Percentiles rank a stretch among this genome's conserved stretches.
These are phyloP conservation scores for Mucor lusitanicus DNA, from an alignment of 371 early-diverging fungal genomes.

Conservation along the genomic window DNA sequence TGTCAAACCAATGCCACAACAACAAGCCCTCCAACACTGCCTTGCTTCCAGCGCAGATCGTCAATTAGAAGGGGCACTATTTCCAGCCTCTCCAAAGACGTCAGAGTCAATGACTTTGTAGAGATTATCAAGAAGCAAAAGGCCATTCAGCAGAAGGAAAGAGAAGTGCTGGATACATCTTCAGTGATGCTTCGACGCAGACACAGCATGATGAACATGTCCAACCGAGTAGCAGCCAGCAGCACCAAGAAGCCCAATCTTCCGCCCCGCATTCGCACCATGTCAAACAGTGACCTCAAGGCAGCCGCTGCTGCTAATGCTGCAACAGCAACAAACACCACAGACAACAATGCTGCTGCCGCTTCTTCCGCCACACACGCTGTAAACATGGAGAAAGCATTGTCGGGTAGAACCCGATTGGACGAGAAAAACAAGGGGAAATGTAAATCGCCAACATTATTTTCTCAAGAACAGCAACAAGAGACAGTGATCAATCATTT, in stretches of 20 bases:
- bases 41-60: conserved; percentile 8
- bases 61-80: conserved; percentile 26
- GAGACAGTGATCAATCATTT: neutral
- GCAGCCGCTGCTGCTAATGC: neutral
- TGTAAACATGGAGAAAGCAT: neutral
- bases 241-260: neutral
- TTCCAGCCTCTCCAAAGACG: conserved; percentile 24
- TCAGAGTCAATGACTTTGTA: conserved; percentile 12
- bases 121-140: conserved; percentile 14
- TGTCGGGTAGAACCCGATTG: conserved; percentile 18
- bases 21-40: neutral
- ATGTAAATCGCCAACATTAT: neutral
- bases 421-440: neutral
- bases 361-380: neutral
- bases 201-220: conserved; percentile 21
- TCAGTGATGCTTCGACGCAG: conserved; percentile 10
- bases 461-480: neutral
- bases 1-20: neutral
- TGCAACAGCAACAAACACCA: neutral
- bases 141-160: conserved; percentile 5
- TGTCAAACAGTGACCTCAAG: conserved; percentile 12
- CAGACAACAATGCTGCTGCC: neutral
- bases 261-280: conserved; percentile 9
- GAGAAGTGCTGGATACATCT: neutral
- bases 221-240: neutral